A percentile compares a stretch with the other conserved stretches of the same genome.
Evolutionary conservation across 2,329 filamentous ascomycete genomes (phyloP).

Genomic region (Dactylellina cionopaga): DNA sequence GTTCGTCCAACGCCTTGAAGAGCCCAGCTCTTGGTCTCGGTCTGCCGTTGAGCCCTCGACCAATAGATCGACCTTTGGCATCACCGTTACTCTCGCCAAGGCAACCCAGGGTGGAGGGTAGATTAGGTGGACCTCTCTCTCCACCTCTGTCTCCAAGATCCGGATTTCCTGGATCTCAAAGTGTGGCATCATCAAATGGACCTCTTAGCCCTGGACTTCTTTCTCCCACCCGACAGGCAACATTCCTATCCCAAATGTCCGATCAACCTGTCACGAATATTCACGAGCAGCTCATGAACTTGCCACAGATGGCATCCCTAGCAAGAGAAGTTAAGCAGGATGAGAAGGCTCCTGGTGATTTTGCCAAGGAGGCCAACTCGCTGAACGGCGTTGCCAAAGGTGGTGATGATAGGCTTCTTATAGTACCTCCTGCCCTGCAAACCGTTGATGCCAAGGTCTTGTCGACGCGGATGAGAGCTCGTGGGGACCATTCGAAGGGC

Average conservation of each 20-base stretch:
- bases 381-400: slow-evolving; percentile 52
- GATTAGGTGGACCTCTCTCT: slow-evolving; percentile 52
- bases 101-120: slow-evolving; percentile 38
- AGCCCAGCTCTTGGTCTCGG: slow-evolving; percentile 47
- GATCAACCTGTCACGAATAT: slow-evolving; percentile 50
- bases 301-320: slow-evolving; percentile 49
- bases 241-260: slow-evolving; percentile 38
- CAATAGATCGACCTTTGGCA: slow-evolving; percentile 55
- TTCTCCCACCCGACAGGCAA: slow-evolving; percentile 25
- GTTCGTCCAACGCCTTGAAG: slow-evolving; percentile 41
- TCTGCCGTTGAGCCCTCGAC: slow-evolving; percentile 54
- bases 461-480: slow-evolving; percentile 78
- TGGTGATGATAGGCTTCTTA: slow-evolving; percentile 48
- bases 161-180: slow-evolving; percentile 52
- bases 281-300: slow-evolving; percentile 49
- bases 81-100: slow-evolving; percentile 55
- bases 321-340: slow-evolving; percentile 50
- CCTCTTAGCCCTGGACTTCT: slow-evolving; percentile 47
- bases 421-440: slow-evolving; percentile 70
- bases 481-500: slow-evolving; percentile 44
- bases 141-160: slow-evolving; percentile 54
- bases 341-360: slow-evolving; percentile 49
- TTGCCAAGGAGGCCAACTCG: slow-evolving; percentile 48
- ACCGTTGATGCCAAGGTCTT: slow-evolving; percentile 87
- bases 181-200: slow-evolving; percentile 20